Base-by-base conservation (phyloP, 2,329 filamentous ascomycete species). In the Didymella pinodella region DNA sequence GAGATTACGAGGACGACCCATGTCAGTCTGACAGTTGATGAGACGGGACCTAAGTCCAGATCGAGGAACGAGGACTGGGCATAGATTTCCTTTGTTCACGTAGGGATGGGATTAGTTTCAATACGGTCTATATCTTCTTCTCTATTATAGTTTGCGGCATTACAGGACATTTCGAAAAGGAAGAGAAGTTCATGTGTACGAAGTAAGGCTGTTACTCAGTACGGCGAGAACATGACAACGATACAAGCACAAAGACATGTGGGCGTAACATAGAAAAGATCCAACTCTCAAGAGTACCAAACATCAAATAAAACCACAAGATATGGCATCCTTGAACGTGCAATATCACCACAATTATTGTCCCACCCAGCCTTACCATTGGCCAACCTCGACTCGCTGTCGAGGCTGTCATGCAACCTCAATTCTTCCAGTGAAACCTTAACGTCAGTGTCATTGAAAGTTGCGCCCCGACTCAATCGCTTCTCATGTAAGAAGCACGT, bases 1-100 rank as follows among this genome's bases (percentile, higher is more conserved):
- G 53, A 51, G n/a, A 61, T 58, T n/a, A 26, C 43, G 26, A 48
- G 47, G 7, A 62, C 55, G 2, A 59, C 55, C 5, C 51, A 59
- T 43, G 43, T 62, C 26, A 62, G 51, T 34, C 14, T 59, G 16
- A 46, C 46, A 20, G 31, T 59, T 22, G 31, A 34, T 10, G 16
- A 45, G 11, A 34, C 25, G 22, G 32, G 34, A 16, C 45, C 22
- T 1, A 25, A 18, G 1, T 22, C 34, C 4, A 54, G 18, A 2
- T 26, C 34, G 4, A 46, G 40, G 18, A 50, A 28, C 11, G 54
- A 43, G 18, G 28, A 48, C 22, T 57, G 48, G 34, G 44, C 48
- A 12, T 53, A 45, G 14, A 3, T 2, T 48, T 32, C n/a, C 10
- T 57, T 45, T 29, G 28, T 43, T 28, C 16, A 36, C 10, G 28